Evolutionary conservation across 257 asterid genomes (phyloP), one percentile per base, ranked within the genome.

Genomic region (Handroanthus guayacan): DNA sequence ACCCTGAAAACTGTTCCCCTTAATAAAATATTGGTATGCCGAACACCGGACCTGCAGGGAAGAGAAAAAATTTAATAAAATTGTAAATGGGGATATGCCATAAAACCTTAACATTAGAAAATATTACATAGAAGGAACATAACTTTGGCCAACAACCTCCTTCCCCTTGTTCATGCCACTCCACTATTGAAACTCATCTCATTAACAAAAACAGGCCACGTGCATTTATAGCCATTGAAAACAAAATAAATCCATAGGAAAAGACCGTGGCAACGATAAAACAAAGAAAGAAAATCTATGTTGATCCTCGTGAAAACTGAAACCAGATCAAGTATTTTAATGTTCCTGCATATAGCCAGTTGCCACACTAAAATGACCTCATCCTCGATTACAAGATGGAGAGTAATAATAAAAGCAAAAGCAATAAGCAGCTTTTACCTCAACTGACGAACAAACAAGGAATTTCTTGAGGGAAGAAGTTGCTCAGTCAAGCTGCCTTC

Each of bases 1-100:
- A 90, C 66, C 84, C 91, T 91, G 86, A 95, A 95, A 81, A 95
- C 89, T 12, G 94, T 79, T 52, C 89, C 91, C 88, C 97, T 88
- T 79, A 95, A 84, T 68, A 95, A 90, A 71, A 95, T 87, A 75
- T 92, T 95, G 82, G 98, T 92, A 85, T 95, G 99, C 82, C 98
- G 84, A 44, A 89, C 99, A 79, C 98, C 99, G 78, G 99, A 95
- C 81, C 99, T 95, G 94, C 47, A 82, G 75, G 80, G 55, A 83
- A 71, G 61, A 77, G 43, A 74, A 56, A 71, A 9, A 17, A 55
- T 38, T 37, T 10, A 74, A 75, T 17, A 71, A 56, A 20, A 43
- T 77, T 31, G 64, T 16, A 6, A 75, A 41, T 41, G 69, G 64
- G 31, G 61, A 57, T 31, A 70, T 51, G 43, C 4, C 17, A 34